These are phyloP conservation scores for Mycena filopes DNA, from an alignment of 768 basidiomycete genomes.

Conservation along the genomic window DNA sequence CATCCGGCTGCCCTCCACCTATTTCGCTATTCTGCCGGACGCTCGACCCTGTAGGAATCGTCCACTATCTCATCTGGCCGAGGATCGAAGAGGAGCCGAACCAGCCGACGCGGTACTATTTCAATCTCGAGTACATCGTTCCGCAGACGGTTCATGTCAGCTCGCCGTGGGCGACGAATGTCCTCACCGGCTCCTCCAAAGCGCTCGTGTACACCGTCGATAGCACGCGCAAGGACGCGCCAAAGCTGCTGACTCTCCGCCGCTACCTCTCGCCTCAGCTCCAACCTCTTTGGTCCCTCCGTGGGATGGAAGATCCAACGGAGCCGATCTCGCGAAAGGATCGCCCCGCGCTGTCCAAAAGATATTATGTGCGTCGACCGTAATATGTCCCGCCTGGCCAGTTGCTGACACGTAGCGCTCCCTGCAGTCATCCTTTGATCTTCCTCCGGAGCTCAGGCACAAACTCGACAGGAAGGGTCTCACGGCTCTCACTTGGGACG, in stretches of 20 bases:
- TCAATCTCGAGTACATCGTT: conserved; percentile 39
- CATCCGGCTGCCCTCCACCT: conserved; percentile 46
- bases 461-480: conserved; percentile 47
- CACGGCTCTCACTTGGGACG: conserved; percentile 72
- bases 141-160: conserved; percentile 41
- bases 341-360: conserved; percentile 29
- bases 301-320: conserved; percentile 27
- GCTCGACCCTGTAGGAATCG: conserved; percentile 41
- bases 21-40: conserved; percentile 52
- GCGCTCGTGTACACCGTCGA: conserved; percentile 53
- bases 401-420: neutral
- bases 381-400: neutral
- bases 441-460: conserved; percentile 53
- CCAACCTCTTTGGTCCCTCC: conserved; percentile 27
- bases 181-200: conserved; percentile 57
- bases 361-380: conserved; percentile 28
- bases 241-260: conserved; percentile 30
- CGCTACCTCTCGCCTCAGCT: conserved; percentile 35
- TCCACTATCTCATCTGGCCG: conserved; percentile 50
- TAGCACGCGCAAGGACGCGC: conserved; percentile 45
- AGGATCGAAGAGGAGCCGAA: conserved; percentile 20
- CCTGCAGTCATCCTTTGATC: conserved; percentile 41
- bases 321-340: conserved; percentile 33
- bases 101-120: conserved; percentile 32
- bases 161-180: conserved; percentile 40